Evolutionary conservation across 257 asterid species (phyloP).

Genomic region (Cruciata laevipes): DNA sequence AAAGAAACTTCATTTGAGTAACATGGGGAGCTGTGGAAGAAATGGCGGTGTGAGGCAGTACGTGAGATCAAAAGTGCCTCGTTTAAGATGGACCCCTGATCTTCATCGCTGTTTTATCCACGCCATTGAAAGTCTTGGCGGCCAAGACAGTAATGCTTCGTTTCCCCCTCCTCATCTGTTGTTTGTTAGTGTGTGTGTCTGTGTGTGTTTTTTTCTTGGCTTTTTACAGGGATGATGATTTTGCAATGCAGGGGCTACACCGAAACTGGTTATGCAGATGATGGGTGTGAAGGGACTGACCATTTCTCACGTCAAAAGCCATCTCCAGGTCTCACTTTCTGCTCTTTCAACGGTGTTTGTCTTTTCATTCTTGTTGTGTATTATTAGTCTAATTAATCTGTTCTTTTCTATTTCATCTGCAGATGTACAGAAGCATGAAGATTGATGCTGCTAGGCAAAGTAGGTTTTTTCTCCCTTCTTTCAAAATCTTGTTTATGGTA

Average conservation of each 20-base stretch:
- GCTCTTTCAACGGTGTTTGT: neutral
- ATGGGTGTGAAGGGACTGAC: slow-evolving; percentile 91
- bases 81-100: slow-evolving; percentile 82
- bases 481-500: neutral
- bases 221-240: neutral
- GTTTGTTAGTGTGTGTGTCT: neutral
- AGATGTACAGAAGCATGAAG: slow-evolving; percentile 94
- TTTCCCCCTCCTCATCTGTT: too few relatives aligned
- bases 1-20: too few relatives aligned
- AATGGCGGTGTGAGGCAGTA: slow-evolving; percentile 67
- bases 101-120: slow-evolving; percentile 76
- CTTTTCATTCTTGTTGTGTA: neutral
- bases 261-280: slow-evolving; percentile 66
- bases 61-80: slow-evolving; percentile 65
- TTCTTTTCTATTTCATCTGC: neutral
- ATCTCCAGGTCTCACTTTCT: slow-evolving; percentile 49
- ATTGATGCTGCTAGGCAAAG: slow-evolving; percentile 47
- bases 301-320: slow-evolving; percentile 92
- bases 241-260: slow-evolving; percentile 59
- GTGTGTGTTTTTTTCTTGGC: neutral
- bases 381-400: too few relatives aligned
- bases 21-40: slow-evolving; percentile 50
- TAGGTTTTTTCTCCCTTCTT: slow-evolving; percentile 8
- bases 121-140: slow-evolving; percentile 66
- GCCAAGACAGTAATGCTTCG: slow-evolving; percentile 50